phyloP scores from a whole-genome alignment of 2,329 filamentous ascomycete genomes.

The Colletotrichum shisoi region DNA sequence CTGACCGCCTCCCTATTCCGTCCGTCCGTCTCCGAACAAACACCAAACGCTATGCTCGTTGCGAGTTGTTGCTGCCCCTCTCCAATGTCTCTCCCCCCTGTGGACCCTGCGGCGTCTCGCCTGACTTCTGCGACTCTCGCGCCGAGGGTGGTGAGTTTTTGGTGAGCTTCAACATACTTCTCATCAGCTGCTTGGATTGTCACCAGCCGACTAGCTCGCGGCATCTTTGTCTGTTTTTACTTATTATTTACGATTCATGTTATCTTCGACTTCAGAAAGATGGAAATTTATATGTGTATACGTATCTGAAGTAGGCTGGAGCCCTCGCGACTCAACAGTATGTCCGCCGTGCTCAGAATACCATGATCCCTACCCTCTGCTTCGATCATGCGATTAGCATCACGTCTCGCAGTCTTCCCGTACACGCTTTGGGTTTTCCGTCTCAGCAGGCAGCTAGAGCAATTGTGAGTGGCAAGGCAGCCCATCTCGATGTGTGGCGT shows the following conservation, averaged over 20 bases:
- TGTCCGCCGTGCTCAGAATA: background rate
- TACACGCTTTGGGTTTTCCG: background rate
- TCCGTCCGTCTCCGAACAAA: background rate
- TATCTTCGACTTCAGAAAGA: background rate
- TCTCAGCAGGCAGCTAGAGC: background rate
- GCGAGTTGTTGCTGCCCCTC: slow-evolving; percentile 1
- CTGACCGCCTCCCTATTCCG: slow-evolving; percentile 11
- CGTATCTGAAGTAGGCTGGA: background rate
- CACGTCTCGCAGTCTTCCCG: background rate
- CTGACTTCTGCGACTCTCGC: background rate
- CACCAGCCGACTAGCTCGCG: background rate
- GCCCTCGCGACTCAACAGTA: background rate
- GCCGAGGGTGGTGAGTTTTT: background rate
- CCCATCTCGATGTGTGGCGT: slow-evolving; percentile 26
- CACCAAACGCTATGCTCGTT: slow-evolving; percentile 17
- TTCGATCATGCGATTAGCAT: background rate
- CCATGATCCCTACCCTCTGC: no score
- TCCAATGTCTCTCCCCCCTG: background rate
- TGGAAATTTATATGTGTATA: background rate
- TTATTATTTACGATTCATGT: no score
- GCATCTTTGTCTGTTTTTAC: background rate
- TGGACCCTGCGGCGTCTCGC: background rate
- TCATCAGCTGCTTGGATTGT: background rate
- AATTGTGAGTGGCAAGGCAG: slow-evolving; percentile 17
- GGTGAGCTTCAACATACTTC: background rate